Percentiles rank a stretch among this genome's conserved stretches.
Conservation (phyloP, 768 basidiomycete genomes). For the Rhodotorula graminis region DNA sequence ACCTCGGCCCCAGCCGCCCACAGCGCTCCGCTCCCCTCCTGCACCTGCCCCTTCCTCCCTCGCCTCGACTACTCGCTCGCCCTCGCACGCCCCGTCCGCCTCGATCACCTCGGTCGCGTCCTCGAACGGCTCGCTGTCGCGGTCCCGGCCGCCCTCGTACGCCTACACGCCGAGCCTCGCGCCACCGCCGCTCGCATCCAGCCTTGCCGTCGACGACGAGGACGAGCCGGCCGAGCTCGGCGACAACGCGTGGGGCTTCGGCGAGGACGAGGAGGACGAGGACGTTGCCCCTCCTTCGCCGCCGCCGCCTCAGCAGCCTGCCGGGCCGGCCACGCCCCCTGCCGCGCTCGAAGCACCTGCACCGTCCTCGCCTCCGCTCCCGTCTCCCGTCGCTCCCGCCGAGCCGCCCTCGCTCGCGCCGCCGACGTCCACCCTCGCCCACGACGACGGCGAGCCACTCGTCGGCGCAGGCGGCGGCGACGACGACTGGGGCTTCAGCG, state of each 20-base stretch:
- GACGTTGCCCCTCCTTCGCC: not conserved
- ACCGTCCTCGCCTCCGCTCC: not conserved
- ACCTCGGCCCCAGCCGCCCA: not conserved
- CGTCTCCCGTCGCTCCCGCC: not conserved
- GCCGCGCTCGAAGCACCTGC: no score
- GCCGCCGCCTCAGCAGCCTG: not conserved
- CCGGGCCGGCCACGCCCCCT: not conserved
- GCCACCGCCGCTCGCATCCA: not conserved
- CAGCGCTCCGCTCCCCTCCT: not conserved
- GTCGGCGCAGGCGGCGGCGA: not conserved
- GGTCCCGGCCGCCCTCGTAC: conserved; percentile 23
- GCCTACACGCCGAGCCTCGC: conserved; percentile 19
- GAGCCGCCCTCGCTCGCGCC: not conserved
- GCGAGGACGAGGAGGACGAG: conserved; percentile 15
- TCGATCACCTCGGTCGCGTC: conserved; percentile 13
- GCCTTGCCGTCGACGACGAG: not conserved
- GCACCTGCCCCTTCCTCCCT: not conserved
- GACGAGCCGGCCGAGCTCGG: conserved; percentile 10
- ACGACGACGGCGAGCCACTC: not conserved
- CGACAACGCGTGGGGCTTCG: conserved; percentile 38
- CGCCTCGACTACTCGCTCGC: not conserved
- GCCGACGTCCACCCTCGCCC: not conserved
- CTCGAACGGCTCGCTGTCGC: not conserved
- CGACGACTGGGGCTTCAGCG: conserved; percentile 4
- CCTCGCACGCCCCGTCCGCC: conserved; percentile 5